phyloP scores from a whole-genome alignment of 306 rosid species.

The Vachellia collinsii region DNA sequence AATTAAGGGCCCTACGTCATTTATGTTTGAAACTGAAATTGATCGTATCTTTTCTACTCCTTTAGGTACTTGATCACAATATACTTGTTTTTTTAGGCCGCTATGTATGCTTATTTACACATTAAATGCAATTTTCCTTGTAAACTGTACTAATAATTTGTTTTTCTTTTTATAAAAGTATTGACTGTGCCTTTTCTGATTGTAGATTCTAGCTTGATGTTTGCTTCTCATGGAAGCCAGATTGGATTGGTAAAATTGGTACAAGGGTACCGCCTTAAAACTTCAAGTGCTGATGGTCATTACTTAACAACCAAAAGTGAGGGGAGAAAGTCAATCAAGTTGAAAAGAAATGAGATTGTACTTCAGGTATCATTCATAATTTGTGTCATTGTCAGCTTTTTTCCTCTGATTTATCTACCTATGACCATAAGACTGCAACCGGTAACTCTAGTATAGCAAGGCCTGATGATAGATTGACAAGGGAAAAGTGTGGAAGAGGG shows the following conservation, averaged over 20 bases:
- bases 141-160: slow-evolving; percentile 41
- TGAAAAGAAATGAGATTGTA: slow-evolving; percentile 85
- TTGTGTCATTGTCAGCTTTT: not conserved
- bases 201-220: slow-evolving; percentile 90
- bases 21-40: slow-evolving; percentile 88
- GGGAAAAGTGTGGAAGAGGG: not conserved
- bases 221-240: slow-evolving; percentile 88
- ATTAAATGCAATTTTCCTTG: slow-evolving; percentile 18
- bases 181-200: slow-evolving; percentile 45
- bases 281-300: slow-evolving; percentile 75
- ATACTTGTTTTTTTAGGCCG: not conserved
- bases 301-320: slow-evolving; percentile 73
- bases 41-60: slow-evolving; percentile 97
- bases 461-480: not conserved
- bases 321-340: slow-evolving; percentile 82
- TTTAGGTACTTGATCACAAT: slow-evolving; percentile 61
- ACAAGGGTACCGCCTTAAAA: slow-evolving; percentile 81
- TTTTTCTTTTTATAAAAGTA: not conserved
- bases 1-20: slow-evolving; percentile 71
- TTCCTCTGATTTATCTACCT: not conserved
- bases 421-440: not conserved
- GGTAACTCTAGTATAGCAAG: not conserved
- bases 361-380: slow-evolving; percentile 72
- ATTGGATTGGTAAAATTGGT: slow-evolving; percentile 87
- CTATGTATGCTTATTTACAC: slow-evolving; percentile 15